Evolutionary conservation across 2,329 filamentous ascomycete genomes (phyloP).

Genomic region (Helminthosporium solani): DNA sequence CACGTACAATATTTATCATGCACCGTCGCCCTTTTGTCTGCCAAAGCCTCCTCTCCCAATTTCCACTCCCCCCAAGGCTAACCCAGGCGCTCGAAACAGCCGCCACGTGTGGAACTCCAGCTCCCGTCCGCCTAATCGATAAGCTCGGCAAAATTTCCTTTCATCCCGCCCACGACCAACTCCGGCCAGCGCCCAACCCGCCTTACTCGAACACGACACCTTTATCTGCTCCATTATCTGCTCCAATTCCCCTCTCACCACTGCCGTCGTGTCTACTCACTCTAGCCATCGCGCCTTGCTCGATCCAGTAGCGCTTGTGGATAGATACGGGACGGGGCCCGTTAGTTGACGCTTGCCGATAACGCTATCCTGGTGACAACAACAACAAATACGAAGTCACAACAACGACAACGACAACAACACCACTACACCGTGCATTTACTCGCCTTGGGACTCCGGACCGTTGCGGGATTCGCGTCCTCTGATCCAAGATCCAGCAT

Average conservation of each 20-base stretch:
- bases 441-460: not conserved
- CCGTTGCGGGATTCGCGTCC: constrained; percentile 5
- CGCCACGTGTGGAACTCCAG: not conserved
- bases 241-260: not conserved
- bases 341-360: too few species aligned
- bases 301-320: too few species aligned
- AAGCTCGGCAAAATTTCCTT: not conserved
- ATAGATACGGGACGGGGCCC: too few species aligned
- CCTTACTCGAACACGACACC: not conserved
- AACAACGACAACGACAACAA: constrained; percentile 8
- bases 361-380: too few species aligned
- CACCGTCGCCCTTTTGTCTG: not conserved
- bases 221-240: too few species aligned
- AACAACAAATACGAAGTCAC: too few species aligned
- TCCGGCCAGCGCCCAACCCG: not conserved
- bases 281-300: too few species aligned
- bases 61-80: not conserved
- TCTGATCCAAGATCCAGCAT: too few species aligned
- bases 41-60: not conserved
- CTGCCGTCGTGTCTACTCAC: not conserved
- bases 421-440: not conserved
- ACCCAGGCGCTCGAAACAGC: not conserved
- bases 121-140: not conserved
- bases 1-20: not conserved
- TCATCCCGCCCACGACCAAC: not conserved